Evolutionary conservation across 345 rosid species (phyloP), one percentile per base, ranked within the genome.

Genomic region (Gossypium bickii): DNA sequence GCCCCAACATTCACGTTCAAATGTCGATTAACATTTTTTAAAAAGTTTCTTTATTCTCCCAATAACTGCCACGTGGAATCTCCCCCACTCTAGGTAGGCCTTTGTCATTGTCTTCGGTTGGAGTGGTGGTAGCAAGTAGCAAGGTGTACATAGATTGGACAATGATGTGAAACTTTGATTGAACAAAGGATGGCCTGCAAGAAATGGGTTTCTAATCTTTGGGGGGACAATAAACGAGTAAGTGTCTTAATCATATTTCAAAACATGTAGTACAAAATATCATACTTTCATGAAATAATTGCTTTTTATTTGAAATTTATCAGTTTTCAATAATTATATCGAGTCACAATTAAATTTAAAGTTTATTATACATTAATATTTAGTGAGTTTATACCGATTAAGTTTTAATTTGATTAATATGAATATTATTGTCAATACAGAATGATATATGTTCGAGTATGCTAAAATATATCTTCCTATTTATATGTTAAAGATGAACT

Each of bases 361-460:
- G 6, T 34, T 34, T 34, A 4, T 34, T 34, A 34, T 34, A 4
- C 1, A 4, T 34, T 34, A 0, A 5, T 34, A 34, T 34, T 34
- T 34, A 34, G 1, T 34, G 41, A 0, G 1, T 34, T 34, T 34
- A 34, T 34, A 1, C 0, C 0, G 7, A 34, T 34, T 5, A 0
- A 34, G 0, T 34, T 34, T 34, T 34, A 34, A 5, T 0, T 34
- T 0, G 7, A 34, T 5, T 34, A 1, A 5, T 34, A 34, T 1
- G 0, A 4, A 4, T 34, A 1, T 34, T 34, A 34, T 34, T 5
- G 1, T 34, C 1, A 34, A 34, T 34, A 34, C 1, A 0, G 7
- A 5, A 5, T 4, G 1, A 5, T 0, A 1, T 34, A 0, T 4
- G 0, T 5, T 34, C 0, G 0, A 34, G 1, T 1, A 5, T 5